These are phyloP conservation scores for Phytophthora multivora DNA, from an alignment of 352 stramenopile genomes.

Conservation along the genomic window DNA sequence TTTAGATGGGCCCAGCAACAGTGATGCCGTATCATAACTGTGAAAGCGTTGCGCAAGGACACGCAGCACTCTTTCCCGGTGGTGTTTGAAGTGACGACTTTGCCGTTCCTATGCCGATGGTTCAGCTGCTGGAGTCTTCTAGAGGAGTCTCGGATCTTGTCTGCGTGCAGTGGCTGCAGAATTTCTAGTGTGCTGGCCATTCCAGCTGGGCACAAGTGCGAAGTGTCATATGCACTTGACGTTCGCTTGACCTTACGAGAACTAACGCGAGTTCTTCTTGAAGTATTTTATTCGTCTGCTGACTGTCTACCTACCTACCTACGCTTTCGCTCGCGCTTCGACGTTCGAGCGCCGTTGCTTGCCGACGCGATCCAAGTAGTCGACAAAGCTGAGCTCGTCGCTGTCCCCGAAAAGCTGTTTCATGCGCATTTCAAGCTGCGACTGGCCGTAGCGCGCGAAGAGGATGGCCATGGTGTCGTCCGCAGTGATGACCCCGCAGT, in stretches of 20 bases:
- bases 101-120: too few species aligned
- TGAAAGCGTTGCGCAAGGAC: background rate
- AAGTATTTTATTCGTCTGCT: constrained; percentile 12
- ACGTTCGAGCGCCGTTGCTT: constrained; percentile 75
- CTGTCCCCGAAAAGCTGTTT: constrained; percentile 91
- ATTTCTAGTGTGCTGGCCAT: constrained; percentile 2
- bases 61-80: background rate
- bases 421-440: constrained; percentile 91
- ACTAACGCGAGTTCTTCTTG: background rate
- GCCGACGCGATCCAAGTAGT: constrained; percentile 77
- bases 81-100: too few species aligned
- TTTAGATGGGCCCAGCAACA: too few species aligned
- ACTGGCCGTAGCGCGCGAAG: constrained; percentile 92
- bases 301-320: constrained; percentile 8
- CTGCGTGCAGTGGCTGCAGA: background rate
- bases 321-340: constrained; percentile 57
- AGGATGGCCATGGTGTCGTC: constrained; percentile 99
- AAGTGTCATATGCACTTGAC: constrained; percentile 7
- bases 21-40: background rate
- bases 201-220: constrained; percentile 2
- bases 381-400: constrained; percentile 80
- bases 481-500: constrained; percentile 93
- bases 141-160: too few species aligned
- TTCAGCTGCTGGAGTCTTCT: too few species aligned
- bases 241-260: background rate